Conservation (phyloP, 2,329 filamentous ascomycete genomes). For the Myrmaecium sp. region DNA sequence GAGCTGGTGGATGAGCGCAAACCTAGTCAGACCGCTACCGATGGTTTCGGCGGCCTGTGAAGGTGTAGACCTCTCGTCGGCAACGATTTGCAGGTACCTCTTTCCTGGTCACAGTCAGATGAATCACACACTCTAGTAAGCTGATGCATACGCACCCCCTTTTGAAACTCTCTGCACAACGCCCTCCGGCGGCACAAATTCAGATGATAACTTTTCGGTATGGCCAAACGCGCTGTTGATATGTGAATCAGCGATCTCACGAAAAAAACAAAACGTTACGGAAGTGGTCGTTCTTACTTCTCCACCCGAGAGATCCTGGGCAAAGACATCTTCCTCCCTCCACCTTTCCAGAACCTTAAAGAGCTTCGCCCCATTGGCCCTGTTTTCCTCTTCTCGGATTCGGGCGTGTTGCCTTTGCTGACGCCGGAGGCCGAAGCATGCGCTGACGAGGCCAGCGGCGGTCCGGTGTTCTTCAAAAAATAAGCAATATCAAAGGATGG, state of each 20-base stretch:
- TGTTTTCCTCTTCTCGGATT: conserved; percentile 2
- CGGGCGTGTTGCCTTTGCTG: background rate
- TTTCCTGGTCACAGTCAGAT: conserved; percentile 1
- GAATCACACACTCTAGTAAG: background rate
- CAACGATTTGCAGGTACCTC: conserved; percentile 9
- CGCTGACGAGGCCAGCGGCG: conserved; percentile 5
- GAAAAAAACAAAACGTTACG: background rate
- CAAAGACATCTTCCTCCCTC: conserved; percentile 4
- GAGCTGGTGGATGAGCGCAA: background rate
- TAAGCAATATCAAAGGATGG: conserved; percentile 21
- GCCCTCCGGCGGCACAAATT: conserved; percentile 7
- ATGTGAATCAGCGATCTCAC: background rate
- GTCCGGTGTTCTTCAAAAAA: conserved; percentile 22
- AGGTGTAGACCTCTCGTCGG: conserved; percentile 2
- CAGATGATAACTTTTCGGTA: conserved; percentile 1
- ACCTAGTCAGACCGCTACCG: background rate
- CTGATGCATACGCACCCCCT: conserved; percentile 10
- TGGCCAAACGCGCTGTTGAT: conserved; percentile 2
- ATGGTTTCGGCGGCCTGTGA: conserved; percentile 1
- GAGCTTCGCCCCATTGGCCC: conserved; percentile 7
- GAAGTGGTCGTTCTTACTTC: conserved; percentile 2
- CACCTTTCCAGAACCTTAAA: conserved; percentile 15
- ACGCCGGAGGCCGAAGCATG: background rate
- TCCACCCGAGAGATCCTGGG: conserved; percentile 4
- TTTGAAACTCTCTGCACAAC: conserved; percentile 18